A percentile compares a stretch with the other conserved stretches of the same genome.
These are phyloP conservation scores for Vanilla planifolia DNA, from an alignment of 106 monocot genomes.

Conservation along the genomic window DNA sequence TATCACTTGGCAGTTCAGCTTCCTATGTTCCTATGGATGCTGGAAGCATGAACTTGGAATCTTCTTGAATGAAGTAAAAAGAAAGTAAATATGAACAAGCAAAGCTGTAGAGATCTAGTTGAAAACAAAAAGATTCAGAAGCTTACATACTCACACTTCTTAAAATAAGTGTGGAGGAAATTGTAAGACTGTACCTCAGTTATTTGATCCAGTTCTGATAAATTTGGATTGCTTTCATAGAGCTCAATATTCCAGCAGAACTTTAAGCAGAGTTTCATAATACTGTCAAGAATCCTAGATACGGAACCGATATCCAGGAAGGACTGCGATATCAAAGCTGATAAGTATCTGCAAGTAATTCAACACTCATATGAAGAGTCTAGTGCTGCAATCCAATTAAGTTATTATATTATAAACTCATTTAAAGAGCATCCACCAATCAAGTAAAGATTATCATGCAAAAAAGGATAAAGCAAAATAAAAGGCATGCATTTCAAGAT, in stretches of 20 bases:
- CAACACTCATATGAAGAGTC: neutral
- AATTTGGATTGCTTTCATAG: conserved; percentile 52
- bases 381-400: neutral
- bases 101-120: too few species aligned
- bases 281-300: conserved; percentile 93
- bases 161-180: too few species aligned
- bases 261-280: conserved; percentile 96
- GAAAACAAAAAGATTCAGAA: too few species aligned
- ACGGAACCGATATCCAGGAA: conserved; percentile 99
- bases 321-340: conserved; percentile 90
- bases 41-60: too few species aligned
- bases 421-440: neutral
- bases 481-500: neutral
- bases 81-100: too few species aligned
- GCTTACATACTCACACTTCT: too few species aligned
- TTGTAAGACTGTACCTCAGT: conserved; percentile 51
- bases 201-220: conserved; percentile 74
- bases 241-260: conserved; percentile 91
- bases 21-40: too few species aligned
- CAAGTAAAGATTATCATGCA: too few species aligned
- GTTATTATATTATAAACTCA: neutral
- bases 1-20: too few species aligned
- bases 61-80: too few species aligned
- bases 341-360: conserved; percentile 60
- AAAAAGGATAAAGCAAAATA: too few species aligned